These are phyloP conservation scores for Polyporus arcularius DNA, from an alignment of 768 basidiomycete genomes.

Conservation along the genomic window DNA sequence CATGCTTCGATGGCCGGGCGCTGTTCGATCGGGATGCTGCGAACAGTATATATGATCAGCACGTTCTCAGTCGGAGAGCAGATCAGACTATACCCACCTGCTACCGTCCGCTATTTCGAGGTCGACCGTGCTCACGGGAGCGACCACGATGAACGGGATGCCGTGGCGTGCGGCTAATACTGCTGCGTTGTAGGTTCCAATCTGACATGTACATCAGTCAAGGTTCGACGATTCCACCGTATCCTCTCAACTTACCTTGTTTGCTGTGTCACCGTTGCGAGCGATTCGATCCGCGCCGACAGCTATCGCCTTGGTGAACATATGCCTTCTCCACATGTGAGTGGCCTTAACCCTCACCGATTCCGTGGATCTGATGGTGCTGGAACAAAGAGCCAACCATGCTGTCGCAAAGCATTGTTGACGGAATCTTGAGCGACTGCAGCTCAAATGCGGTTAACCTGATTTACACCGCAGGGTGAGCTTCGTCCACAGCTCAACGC, in stretches of 20 bases:
- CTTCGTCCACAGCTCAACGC: not conserved
- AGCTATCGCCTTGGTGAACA: conserved; percentile 38
- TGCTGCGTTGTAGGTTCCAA: conserved; percentile 96
- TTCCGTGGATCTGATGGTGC: conserved; percentile 78
- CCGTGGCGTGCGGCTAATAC: conserved; percentile 85
- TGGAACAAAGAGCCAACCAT: conserved; percentile 97
- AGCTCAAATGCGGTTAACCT: conserved; percentile 92
- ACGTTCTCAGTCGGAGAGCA: not conserved
- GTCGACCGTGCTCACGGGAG: conserved; percentile 91
- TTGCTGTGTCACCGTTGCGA: conserved; percentile 94
- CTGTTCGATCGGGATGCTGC: conserved; percentile 90
- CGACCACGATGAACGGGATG: conserved; percentile 91
- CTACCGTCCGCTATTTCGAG: conserved; percentile 72
- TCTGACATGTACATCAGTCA: conserved; percentile 34
- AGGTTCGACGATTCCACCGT: not conserved
- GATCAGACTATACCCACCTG: conserved; percentile 35
- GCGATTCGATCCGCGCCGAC: conserved; percentile 92
- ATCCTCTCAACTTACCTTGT: conserved; percentile 59
- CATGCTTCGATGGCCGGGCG: conserved; percentile 87
- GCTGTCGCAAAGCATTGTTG: conserved; percentile 95
- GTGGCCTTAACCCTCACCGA: conserved; percentile 48
- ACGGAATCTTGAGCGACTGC: conserved; percentile 78
- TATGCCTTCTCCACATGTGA: not conserved
- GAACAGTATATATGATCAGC: conserved; percentile 7
- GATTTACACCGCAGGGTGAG: conserved; percentile 1